Base-by-base conservation (phyloP, 2,329 filamentous ascomycete genomes). In the Ilyonectria robusta region DNA sequence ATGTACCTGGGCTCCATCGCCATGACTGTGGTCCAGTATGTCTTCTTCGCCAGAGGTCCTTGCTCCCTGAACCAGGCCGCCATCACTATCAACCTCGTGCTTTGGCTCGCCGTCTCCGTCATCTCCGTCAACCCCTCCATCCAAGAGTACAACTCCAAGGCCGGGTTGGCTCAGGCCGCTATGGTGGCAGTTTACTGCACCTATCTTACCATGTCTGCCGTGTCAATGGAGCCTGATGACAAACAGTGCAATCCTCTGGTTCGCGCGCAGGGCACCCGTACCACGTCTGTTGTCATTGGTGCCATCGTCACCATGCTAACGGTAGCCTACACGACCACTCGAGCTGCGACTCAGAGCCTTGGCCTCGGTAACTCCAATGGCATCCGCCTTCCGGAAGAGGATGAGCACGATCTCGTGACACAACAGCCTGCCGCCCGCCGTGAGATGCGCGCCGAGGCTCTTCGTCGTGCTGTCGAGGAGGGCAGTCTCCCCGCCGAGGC, bases 161-260 rank as follows among this genome's bases (percentile, higher is more conserved):
- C 96, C 47, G 96, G 96, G 55, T 87, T 99, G 66, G 96, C 96
- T n/a, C 96, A 99, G 80, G 94, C 95, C 47, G 95, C 96, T 69
- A 98, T 98, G 89, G 96, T 99, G 50, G 94, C 95, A 19, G 89
- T 97, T 65, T 99, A 99, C 86, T 99, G 96, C 88, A 98, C 96
- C 48, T 99, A 99, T 79, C 89, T 99, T 62, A 99, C 96, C 72
- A 94, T 99, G 91, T 98, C 95, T 2, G 96, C 96, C 29, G 96
- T 99, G 1, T 97, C 94, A 62, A 98, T 99, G 96, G 95, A 99
- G 77, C 96, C 96, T 1, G 95, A 98, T 80, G 84, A 98, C 84
- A 92, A 93, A 75, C 88, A 93, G 71, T 99, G 96, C 89, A 99
- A 99, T 81, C 96, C 96, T 9, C 87, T 99, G 35, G 87, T 98